Percentiles rank a stretch among this genome's conserved stretches.
phyloP scores from a whole-genome alignment of 805 yeast genomes.

The Yarrowia divulgata region DNA sequence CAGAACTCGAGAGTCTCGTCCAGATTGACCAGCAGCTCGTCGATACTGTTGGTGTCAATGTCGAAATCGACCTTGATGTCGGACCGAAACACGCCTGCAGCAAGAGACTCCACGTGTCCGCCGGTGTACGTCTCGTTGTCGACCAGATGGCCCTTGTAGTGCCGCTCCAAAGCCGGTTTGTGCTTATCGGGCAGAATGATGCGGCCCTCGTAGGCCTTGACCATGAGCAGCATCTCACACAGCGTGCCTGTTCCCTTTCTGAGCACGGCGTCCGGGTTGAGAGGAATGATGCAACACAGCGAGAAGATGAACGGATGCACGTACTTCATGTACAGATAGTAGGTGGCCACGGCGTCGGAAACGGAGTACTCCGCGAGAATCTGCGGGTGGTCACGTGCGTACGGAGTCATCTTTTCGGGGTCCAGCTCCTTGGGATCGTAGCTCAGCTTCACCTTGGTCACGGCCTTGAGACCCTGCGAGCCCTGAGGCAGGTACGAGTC shows the following conservation, averaged over 20 bases:
- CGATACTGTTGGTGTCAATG: slow-evolving; percentile 82
- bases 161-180: slow-evolving; percentile 90
- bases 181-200: slow-evolving; percentile 93
- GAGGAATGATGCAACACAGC: slow-evolving; percentile 91
- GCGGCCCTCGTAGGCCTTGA: slow-evolving; percentile 79
- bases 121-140: slow-evolving; percentile 98
- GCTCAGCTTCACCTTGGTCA: slow-evolving; percentile 92
- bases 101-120: slow-evolving; percentile 97
- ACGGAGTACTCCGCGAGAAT: slow-evolving; percentile 94
- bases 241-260: slow-evolving; percentile 98
- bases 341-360: slow-evolving; percentile 99
- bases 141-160: slow-evolving; percentile 80
- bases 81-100: slow-evolving; percentile 96
- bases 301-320: slow-evolving; percentile 98
- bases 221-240: slow-evolving; percentile 97
- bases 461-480: slow-evolving; percentile 97
- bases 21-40: slow-evolving; percentile 75
- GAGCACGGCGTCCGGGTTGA: slow-evolving; percentile 94
- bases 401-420: slow-evolving; percentile 98
- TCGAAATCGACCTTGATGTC: slow-evolving; percentile 79
- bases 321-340: slow-evolving; percentile 92
- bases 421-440: slow-evolving; percentile 96
- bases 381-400: slow-evolving; percentile 94
- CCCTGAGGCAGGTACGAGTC: slow-evolving; percentile 98
- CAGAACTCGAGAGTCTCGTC: slow-evolving; percentile 81